Evolutionary conservation across 2,329 filamentous ascomycete genomes (phyloP).

Genomic region (Pseudopyrenochaeta lycopersici): DNA sequence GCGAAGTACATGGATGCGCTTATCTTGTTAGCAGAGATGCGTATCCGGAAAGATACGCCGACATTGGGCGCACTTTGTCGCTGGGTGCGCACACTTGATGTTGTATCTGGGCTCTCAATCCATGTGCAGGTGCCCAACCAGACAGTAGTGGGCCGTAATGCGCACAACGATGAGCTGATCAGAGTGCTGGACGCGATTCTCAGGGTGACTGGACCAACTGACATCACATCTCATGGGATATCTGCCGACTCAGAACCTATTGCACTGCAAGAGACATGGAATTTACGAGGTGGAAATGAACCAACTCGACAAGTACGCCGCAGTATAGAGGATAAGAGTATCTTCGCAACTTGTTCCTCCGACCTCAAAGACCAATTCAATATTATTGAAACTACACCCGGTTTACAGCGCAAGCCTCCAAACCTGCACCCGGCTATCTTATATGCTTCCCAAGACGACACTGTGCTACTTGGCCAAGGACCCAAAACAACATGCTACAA

Average conservation of each 20-base stretch:
- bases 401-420: constrained; percentile 69
- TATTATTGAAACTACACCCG: constrained; percentile 69
- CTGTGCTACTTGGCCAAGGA: constrained; percentile 60
- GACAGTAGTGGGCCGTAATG: constrained; percentile 42
- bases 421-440: constrained; percentile 73
- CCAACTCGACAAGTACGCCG: constrained; percentile 60
- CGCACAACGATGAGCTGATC: constrained; percentile 62
- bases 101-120: constrained; percentile 71
- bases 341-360: constrained; percentile 41
- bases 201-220: constrained; percentile 69
- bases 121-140: constrained; percentile 55
- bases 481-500: constrained; percentile 63
- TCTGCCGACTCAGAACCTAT: constrained; percentile 57
- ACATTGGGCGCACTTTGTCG: constrained; percentile 75
- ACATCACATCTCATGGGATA: constrained; percentile 50
- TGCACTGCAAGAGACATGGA: constrained; percentile 68
- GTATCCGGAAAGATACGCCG: constrained; percentile 69
- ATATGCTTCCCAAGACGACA: constrained; percentile 67
- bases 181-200: constrained; percentile 71
- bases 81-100: constrained; percentile 76
- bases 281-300: constrained; percentile 59
- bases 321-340: constrained; percentile 66
- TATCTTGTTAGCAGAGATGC: constrained; percentile 74
- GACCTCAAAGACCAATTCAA: constrained; percentile 55
- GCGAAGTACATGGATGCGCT: constrained; percentile 71